Evolutionary conservation across 768 basidiomycete genomes (phyloP).

Genomic region (Grammothele lineata): DNA sequence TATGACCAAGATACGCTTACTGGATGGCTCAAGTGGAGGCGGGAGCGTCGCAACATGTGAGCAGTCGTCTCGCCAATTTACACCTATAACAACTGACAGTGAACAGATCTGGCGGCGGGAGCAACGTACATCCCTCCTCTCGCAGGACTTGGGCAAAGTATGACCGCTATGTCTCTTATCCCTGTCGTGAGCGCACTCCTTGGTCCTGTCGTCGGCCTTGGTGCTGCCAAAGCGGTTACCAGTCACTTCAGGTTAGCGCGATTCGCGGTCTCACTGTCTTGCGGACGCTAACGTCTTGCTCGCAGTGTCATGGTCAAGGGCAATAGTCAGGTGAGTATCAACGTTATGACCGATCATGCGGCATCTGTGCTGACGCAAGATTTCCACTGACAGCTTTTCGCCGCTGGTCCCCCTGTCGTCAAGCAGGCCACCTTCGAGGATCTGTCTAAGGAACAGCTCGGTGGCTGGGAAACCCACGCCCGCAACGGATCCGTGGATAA

Average conservation of each 20-base stretch:
- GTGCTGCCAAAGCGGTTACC: constrained; percentile 12
- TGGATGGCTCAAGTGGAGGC: constrained; percentile 18
- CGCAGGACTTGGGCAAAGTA: constrained; percentile 13
- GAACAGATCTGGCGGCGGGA: constrained; percentile 6
- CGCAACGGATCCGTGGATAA: constrained; percentile 18
- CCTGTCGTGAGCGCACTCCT: constrained; percentile 16
- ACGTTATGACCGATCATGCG: neutral
- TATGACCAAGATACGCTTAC: constrained; percentile 15
- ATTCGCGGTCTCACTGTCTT: no score
- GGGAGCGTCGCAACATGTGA: constrained; percentile 15
- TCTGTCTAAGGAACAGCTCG: constrained; percentile 14
- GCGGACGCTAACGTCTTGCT: no score
- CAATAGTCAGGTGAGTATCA: constrained; percentile 10
- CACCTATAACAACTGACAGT: neutral
- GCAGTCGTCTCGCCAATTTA: neutral
- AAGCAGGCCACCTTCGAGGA: constrained; percentile 18
- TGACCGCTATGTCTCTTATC: constrained; percentile 9
- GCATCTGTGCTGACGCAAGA: no score
- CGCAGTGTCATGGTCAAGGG: constrained; percentile 18
- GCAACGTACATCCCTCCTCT: constrained; percentile 16
- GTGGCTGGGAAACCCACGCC: constrained; percentile 15
- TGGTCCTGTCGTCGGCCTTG: constrained; percentile 14
- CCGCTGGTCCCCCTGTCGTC: constrained; percentile 16
- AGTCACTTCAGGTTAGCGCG: no score
- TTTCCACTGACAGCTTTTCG: constrained; percentile 13